Evolutionary conservation across 192 early-diverging fungal species (phyloP).

Genomic region (Geranomyces variabilis): DNA sequence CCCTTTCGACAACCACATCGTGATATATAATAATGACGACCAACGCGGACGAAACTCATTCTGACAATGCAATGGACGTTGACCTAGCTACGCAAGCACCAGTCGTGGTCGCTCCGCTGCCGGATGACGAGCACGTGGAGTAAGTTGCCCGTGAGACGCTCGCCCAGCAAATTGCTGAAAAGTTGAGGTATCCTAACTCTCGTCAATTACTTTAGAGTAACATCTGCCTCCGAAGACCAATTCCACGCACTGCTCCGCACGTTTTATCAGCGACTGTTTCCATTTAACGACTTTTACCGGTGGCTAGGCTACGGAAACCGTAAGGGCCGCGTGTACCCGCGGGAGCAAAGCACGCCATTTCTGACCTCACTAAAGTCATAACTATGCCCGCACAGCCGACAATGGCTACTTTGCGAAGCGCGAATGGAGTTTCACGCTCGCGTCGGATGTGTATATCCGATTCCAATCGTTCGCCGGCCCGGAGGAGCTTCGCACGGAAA

Average conservation of each 20-base stretch:
- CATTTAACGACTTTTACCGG: conserved; percentile 73
- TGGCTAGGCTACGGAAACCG: conserved; percentile 85
- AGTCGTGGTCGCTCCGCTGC: too few relatives aligned
- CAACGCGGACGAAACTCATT: too few relatives aligned
- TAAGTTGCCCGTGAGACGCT: too few relatives aligned
- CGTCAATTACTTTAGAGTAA: neutral
- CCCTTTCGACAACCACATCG: too few relatives aligned
- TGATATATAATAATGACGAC: too few relatives aligned
- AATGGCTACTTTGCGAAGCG: conserved; percentile 80
- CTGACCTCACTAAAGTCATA: neutral
- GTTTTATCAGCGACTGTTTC: conserved; percentile 89
- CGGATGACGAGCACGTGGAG: too few relatives aligned
- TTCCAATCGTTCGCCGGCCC: conserved; percentile 80
- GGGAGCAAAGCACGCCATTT: neutral
- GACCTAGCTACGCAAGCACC: too few relatives aligned
- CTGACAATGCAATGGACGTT: too few relatives aligned
- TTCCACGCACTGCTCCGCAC: conserved; percentile 36
- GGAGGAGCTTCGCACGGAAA: conserved; percentile 74
- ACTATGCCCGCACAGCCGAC: conserved; percentile 38
- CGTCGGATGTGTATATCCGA: conserved; percentile 81
- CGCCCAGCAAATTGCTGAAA: too few relatives aligned
- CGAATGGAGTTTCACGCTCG: conserved; percentile 90
- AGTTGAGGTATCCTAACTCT: too few relatives aligned
- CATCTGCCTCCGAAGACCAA: conserved; percentile 11
- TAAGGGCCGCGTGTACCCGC: conserved; percentile 26